phyloP scores from a whole-genome alignment of 441 rosid species.

The Erysimum cheiri region DNA sequence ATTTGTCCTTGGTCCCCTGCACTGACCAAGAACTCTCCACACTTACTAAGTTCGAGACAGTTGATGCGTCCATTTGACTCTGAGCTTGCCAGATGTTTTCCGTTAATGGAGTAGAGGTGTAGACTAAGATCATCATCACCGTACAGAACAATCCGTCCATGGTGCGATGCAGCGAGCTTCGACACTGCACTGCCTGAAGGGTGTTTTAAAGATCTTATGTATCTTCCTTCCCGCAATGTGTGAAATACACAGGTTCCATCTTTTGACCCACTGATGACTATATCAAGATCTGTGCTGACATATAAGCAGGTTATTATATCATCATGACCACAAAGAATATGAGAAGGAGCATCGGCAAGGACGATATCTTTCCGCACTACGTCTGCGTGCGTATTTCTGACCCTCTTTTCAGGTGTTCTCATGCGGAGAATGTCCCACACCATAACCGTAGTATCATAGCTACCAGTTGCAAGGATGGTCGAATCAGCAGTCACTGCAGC shows the following conservation, averaged over 20 bases:
- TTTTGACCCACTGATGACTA: slow-evolving; percentile 98
- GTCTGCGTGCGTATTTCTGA: slow-evolving; percentile 60
- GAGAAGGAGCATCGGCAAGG: slow-evolving; percentile 90
- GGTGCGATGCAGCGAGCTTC: slow-evolving; percentile 87
- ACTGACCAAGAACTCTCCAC: slow-evolving; percentile 93
- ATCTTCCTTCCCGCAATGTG: slow-evolving; percentile 91
- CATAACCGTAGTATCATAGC: slow-evolving; percentile 98
- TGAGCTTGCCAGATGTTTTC: slow-evolving; percentile 89
- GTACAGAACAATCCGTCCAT: slow-evolving; percentile 80
- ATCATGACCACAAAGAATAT: slow-evolving; percentile 95
- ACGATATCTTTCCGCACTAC: slow-evolving; percentile 71
- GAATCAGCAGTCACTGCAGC: slow-evolving; percentile 91
- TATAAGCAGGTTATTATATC: slow-evolving; percentile 91
- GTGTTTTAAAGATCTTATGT: slow-evolving; percentile 85
- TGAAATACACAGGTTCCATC: slow-evolving; percentile 97
- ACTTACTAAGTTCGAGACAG: slow-evolving; percentile 85
- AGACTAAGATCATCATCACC: slow-evolving; percentile 95
- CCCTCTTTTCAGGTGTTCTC: slow-evolving; percentile 72
- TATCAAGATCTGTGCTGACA: slow-evolving; percentile 88
- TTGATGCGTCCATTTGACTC: slow-evolving; percentile 97
- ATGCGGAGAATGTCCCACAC: slow-evolving; percentile 85
- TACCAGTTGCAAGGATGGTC: slow-evolving; percentile 93
- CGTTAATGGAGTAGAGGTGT: slow-evolving; percentile 91
- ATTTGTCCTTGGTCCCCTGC: slow-evolving; percentile 99
- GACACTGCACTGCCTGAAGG: slow-evolving; percentile 90